A percentile compares a stretch with the other conserved stretches of the same genome.
Evolutionary conservation across 129 eudicot species (phyloP).

Genomic region (Gnaphalium uliginosum): DNA sequence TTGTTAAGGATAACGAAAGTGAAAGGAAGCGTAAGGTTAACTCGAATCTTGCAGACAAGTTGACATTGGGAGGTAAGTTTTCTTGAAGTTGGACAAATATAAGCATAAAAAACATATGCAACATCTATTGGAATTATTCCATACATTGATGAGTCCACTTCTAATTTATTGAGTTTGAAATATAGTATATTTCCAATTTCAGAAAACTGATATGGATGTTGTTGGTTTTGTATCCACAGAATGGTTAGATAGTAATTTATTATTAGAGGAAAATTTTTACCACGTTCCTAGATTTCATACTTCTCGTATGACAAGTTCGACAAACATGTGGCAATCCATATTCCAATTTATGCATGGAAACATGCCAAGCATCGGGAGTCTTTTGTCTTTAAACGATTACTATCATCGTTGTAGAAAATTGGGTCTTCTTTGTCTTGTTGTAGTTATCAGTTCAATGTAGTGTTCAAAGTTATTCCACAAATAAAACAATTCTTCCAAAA

Average conservation of each 20-base stretch:
- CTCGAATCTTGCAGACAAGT: constrained; percentile 38
- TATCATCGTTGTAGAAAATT: too few relatives aligned
- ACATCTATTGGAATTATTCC: too few relatives aligned
- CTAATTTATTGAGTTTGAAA: too few relatives aligned
- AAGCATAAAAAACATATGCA: constrained; percentile 1
- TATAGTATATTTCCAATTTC: too few relatives aligned
- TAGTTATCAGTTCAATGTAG: background rate
- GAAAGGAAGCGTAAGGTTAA: constrained; percentile 28
- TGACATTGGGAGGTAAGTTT: too few relatives aligned
- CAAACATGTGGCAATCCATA: constrained; percentile 12
- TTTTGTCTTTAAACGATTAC: background rate
- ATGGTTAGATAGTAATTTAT: constrained; percentile 5
- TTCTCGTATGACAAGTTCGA: too few relatives aligned
- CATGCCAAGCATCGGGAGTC: constrained; percentile 13
- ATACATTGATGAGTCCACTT: too few relatives aligned
- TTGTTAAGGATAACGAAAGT: constrained; percentile 22
- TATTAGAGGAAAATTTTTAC: background rate
- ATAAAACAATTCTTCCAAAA: background rate
- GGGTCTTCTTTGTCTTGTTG: constrained; percentile 1
- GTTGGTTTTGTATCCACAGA: constrained; percentile 1
- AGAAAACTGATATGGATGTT: constrained; percentile 1
- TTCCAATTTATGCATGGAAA: constrained; percentile 19
- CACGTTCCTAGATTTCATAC: background rate
- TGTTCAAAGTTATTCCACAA: constrained; percentile 11
- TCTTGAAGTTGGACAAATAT: constrained; percentile 8